Evolutionary conservation across 768 basidiomycete genomes (phyloP), one percentile per base, ranked within the genome.

Genomic region (Tricholoma flavovirens): DNA sequence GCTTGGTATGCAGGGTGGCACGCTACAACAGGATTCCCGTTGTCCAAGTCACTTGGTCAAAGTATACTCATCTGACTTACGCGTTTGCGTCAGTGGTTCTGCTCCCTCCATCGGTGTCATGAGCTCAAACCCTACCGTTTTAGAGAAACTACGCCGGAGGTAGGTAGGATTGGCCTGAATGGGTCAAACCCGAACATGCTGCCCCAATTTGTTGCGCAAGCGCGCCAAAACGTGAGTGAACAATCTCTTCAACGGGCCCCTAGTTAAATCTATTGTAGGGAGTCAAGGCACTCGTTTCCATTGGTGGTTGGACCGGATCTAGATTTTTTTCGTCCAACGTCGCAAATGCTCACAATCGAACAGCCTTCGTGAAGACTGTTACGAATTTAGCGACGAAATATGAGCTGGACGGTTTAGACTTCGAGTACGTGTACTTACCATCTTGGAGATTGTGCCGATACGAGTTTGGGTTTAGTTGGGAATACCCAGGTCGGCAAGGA

Each of bases 1-100:
- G 75, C 80, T 8, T 90, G 85, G 85, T 88, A 80, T 61, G 82
- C 87, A 26, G 82, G 83, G 45, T 91, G 83, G 83, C 83, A 86
- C 64, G 67, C 79, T 22, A 68, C 66, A 5, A 60, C 69, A 30
- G 71, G 70, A 0, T 84, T 83, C 61, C 71, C 79, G 0, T 72
- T 85, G 24, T 70, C 75, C 22, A 72, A 40, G 75, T 91, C 61
- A 75, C 74, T 56, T 91, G 88, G 88, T 64, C 66, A 4, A 80
- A 79, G 69, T 90, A 89, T 69, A 88, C 81, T 2, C 76, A 82
- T 53, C 67, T 88, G 59, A 81, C 81, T 10, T 91, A 86, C 68
- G 78, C 88, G 3, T 88, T 89, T 59, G 87, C 84, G 86, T 81
- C 65, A 71, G 84, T 80, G 49, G 35, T 48, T 45, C 51, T 12